A percentile compares a stretch with the other conserved stretches of the same genome.
phyloP scores from a whole-genome alignment of 2,329 filamentous ascomycete species.

The Penicillium occitanis region DNA sequence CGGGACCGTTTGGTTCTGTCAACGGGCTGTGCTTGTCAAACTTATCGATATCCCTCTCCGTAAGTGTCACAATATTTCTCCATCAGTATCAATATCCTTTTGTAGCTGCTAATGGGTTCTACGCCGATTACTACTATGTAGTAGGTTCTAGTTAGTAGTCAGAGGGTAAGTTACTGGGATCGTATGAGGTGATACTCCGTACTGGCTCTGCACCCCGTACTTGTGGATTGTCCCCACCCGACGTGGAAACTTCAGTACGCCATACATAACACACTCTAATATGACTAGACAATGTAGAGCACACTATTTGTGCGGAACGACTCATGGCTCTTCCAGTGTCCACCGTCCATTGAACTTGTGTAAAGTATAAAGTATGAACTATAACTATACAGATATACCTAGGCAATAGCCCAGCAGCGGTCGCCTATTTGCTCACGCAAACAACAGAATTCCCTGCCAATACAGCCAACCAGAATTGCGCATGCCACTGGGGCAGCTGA shows the following conservation, averaged over 20 bases:
- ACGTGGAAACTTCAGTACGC: constrained; percentile 3
- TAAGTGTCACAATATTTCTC: neutral
- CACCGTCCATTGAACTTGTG: constrained; percentile 3
- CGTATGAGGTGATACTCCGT: no score
- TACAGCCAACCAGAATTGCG: neutral
- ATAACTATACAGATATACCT: neutral
- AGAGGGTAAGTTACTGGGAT: no score
- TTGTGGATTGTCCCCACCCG: neutral
- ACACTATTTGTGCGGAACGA: neutral
- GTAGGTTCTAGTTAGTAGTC: no score
- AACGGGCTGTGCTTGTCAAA: constrained; percentile 1
- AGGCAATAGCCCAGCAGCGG: neutral
- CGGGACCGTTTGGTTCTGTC: neutral
- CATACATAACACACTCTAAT: neutral
- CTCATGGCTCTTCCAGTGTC: neutral
- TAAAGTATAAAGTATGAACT: neutral
- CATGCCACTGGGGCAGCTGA: neutral
- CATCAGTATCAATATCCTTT: neutral
- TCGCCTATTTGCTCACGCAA: constrained; percentile 10
- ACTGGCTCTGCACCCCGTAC: neutral
- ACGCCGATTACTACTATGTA: no score
- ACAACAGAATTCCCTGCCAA: neutral
- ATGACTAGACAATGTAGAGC: neutral
- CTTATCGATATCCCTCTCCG: neutral
- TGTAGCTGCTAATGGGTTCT: neutral